phyloP scores from a whole-genome alignment of 1,284 basidiomycete genomes.

The Sporisorium sorghi region DNA sequence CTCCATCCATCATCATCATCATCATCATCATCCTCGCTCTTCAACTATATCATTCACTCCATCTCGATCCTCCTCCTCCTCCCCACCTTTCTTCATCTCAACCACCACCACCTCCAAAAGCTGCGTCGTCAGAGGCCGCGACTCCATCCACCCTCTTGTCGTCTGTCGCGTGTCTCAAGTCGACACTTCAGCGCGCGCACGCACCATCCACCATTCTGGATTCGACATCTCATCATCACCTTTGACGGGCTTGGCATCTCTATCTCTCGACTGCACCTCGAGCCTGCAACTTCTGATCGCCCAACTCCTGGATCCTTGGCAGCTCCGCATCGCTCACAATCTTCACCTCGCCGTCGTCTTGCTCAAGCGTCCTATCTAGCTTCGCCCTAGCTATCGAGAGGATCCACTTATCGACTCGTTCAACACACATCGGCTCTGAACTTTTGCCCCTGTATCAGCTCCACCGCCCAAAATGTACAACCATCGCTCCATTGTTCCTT shows the following conservation, averaged over 20 bases:
- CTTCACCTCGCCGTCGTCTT: neutral
- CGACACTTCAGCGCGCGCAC: constrained; percentile 5
- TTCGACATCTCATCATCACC: constrained; percentile 1
- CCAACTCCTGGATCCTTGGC: neutral
- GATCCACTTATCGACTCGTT: neutral
- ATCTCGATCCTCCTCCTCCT: neutral
- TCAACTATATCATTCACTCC: too few species aligned
- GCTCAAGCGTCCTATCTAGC: neutral
- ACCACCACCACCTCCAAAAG: constrained; percentile 1
- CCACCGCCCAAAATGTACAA: constrained; percentile 41
- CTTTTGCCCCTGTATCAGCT: neutral
- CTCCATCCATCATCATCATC: constrained; percentile 9
- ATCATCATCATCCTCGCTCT: too few species aligned
- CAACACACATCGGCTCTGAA: neutral
- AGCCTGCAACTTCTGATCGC: neutral
- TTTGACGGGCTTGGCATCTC: neutral
- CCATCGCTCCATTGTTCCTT: constrained; percentile 51
- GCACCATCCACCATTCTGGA: constrained; percentile 16
- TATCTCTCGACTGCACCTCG: neutral
- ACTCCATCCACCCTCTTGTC: neutral
- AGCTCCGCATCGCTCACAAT: neutral
- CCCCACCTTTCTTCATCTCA: neutral
- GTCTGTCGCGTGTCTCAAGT: constrained; percentile 2
- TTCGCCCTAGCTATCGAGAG: neutral
- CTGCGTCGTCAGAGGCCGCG: constrained; percentile 5